A percentile compares a stretch with the other conserved stretches of the same genome.
These are phyloP conservation scores for Hemileccinum rubropunctum DNA, from an alignment of 768 basidiomycete species.

Conservation along the genomic window DNA sequence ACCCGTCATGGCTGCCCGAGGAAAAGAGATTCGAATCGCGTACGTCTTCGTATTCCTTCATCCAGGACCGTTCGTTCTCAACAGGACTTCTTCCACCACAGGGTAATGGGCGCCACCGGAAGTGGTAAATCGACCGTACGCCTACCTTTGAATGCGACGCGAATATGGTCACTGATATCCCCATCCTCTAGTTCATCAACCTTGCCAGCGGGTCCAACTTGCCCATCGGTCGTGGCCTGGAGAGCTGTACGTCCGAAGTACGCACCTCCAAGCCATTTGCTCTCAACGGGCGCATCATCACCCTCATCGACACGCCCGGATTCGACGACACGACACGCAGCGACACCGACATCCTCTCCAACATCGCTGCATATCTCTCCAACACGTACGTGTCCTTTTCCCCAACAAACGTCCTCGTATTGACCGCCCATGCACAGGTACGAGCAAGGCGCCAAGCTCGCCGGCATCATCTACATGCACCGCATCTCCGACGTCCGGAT, in stretches of 20 bases:
- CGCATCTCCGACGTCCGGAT: slow-evolving; percentile 51
- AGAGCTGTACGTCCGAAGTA: slow-evolving; percentile 51
- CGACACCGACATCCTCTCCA: slow-evolving; percentile 49
- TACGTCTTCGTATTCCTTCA: slow-evolving; percentile 9
- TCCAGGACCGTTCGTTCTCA: neutral
- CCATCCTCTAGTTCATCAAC: slow-evolving; percentile 50
- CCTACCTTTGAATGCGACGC: neutral
- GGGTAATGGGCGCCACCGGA: slow-evolving; percentile 35
- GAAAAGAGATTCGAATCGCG: slow-evolving; percentile 34
- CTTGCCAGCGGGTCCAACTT: slow-evolving; percentile 47
- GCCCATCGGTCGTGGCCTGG: slow-evolving; percentile 42
- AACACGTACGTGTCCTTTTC: slow-evolving; percentile 23
- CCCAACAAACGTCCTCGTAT: neutral
- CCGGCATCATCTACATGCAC: slow-evolving; percentile 55
- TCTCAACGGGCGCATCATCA: slow-evolving; percentile 43
- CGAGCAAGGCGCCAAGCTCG: slow-evolving; percentile 38
- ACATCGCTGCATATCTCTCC: slow-evolving; percentile 44
- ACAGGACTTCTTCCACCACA: slow-evolving; percentile 16
- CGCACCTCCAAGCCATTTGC: slow-evolving; percentile 43
- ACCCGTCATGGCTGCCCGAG: slow-evolving; percentile 23
- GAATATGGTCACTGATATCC: neutral
- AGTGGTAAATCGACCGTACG: slow-evolving; percentile 37
- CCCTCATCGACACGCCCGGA: slow-evolving; percentile 59
- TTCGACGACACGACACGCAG: slow-evolving; percentile 53
- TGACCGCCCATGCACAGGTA: slow-evolving; percentile 18